Evolutionary conservation across 2,329 filamentous ascomycete genomes (phyloP).

Genomic region (Epichloe glyceriae): DNA sequence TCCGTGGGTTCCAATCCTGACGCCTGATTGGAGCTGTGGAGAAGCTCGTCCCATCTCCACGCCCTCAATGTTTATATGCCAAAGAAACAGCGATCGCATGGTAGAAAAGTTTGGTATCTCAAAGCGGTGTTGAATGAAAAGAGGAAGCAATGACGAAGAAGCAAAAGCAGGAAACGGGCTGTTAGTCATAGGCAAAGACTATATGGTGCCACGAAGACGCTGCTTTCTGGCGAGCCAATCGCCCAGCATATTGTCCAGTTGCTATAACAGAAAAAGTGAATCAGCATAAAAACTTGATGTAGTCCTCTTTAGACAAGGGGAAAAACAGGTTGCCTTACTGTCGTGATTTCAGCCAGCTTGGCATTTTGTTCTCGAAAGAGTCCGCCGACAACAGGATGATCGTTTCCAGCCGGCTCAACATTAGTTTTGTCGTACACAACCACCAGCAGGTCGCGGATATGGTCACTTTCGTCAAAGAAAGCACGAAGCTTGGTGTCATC

Average conservation of each 20-base stretch:
- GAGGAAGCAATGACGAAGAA: background rate
- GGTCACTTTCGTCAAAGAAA: constrained; percentile 81
- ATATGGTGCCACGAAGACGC: constrained; percentile 41
- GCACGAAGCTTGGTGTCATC: constrained; percentile 73
- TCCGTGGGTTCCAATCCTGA: background rate
- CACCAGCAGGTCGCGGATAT: constrained; percentile 78
- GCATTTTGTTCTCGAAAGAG: constrained; percentile 82
- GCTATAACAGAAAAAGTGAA: constrained; percentile 24
- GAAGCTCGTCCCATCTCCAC: background rate
- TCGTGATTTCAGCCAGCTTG: constrained; percentile 74
- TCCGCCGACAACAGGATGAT: constrained; percentile 70
- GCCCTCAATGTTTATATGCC: constrained; percentile 3
- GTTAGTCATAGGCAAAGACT: constrained; percentile 3
- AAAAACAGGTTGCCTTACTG: constrained; percentile 34
- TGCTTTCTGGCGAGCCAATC: constrained; percentile 66
- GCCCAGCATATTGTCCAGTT: constrained; percentile 77
- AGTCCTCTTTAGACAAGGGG: background rate
- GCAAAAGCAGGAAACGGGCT: background rate
- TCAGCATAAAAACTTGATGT: background rate
- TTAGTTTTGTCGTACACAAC: constrained; percentile 90
- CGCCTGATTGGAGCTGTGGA: background rate
- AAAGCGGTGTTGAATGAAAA: background rate
- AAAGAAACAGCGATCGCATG: constrained; percentile 3
- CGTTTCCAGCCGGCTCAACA: constrained; percentile 62
- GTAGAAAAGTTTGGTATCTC: constrained; percentile 4